These are phyloP conservation scores for Metarhizium sp. DNA, from an alignment of 2,329 filamentous ascomycete species.

Conservation along the genomic window DNA sequence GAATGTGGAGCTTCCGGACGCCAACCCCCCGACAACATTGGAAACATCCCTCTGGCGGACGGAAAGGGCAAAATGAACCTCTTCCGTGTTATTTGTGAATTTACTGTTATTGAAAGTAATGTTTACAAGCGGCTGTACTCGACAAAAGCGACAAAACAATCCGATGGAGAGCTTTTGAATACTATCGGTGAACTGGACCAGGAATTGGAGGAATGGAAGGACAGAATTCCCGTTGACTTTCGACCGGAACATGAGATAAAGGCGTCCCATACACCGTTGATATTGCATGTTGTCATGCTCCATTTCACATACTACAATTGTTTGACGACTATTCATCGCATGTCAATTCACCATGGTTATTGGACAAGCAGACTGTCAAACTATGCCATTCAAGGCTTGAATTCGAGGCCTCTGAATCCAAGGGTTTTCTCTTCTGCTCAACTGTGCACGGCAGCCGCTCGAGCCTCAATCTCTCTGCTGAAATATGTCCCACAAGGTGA, in stretches of 20 bases:
- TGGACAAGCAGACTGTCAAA: constrained; percentile 95
- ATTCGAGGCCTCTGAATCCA: constrained; percentile 83
- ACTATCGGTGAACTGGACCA: constrained; percentile 92
- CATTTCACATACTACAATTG: constrained; percentile 99
- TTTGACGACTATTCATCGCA: constrained; percentile 92
- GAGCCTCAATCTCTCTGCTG: constrained; percentile 85
- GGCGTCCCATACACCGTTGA: constrained; percentile 83
- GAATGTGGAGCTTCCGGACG: constrained; percentile 92
- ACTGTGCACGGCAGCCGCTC: constrained; percentile 83
- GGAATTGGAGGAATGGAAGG: constrained; percentile 91
- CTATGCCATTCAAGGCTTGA: constrained; percentile 89
- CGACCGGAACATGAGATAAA: constrained; percentile 96
- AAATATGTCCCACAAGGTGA: constrained; percentile 96
- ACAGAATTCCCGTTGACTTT: constrained; percentile 88
- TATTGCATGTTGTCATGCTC: constrained; percentile 85
- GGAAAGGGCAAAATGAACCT: constrained; percentile 91
- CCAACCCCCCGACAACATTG: constrained; percentile 88
- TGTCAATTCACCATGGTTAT: constrained; percentile 96
- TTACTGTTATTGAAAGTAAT: constrained; percentile 83
- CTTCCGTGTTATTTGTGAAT: constrained; percentile 86
- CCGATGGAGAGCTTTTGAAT: constrained; percentile 85
- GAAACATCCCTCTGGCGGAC: constrained; percentile 83
- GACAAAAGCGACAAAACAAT: constrained; percentile 82
- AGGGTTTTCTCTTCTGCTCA: constrained; percentile 90
- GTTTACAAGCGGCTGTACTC: constrained; percentile 93